Evolutionary conservation across 2,329 filamentous ascomycete genomes (phyloP), one percentile per base, ranked within the genome.

Genomic region (Pseudopyricularia cyperi): DNA sequence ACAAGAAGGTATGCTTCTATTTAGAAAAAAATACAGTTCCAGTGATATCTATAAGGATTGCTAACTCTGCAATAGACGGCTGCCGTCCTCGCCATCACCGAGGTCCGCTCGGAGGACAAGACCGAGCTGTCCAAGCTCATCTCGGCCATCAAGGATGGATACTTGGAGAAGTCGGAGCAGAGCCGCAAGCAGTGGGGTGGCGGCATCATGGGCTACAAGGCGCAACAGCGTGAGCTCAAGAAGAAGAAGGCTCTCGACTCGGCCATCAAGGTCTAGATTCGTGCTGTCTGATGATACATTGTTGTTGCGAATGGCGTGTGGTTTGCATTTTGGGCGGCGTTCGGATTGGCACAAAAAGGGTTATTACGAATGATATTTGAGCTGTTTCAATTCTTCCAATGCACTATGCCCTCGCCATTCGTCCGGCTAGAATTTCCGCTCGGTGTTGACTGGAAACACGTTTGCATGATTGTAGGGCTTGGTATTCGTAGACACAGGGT

Each of bases 201-300:
- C 82, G 94, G 94, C 74, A 96, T 98, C 78, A 96, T 98, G 90
- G 79, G 93, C 67, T 79, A 84, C 71, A 98, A 98, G 88, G 90
- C 93, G 68, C 82, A 81, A 73, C 80, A 79, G 74, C 75, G 75
- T 67, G 79, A 74, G 58, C 72, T 75, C 72, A 96, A 95, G 87
- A 89, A 88, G 80, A 81, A 85, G 75, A 96, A 96, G 86, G 89
- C 90, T 68, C 68, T 93, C 59, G 93, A 97, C 76, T 75, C 74
- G 68, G 90, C 93, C 70, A 89, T 96, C 82, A 97, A 97, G 87
- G 94, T 98, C 77, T 98, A 94, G 79, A 50, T 49, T 52, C 46
- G 42, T 48, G 34, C 33, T 54, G 56, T 56, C 52, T 57, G 57
- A 50, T 37, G 46, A 24, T 39, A 55, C 55, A 56, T 56, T 48